A percentile compares a stretch with the other conserved stretches of the same genome.
Evolutionary conservation across 2,329 filamentous ascomycete genomes (phyloP).

Genomic region (Penicillium janthinellum): DNA sequence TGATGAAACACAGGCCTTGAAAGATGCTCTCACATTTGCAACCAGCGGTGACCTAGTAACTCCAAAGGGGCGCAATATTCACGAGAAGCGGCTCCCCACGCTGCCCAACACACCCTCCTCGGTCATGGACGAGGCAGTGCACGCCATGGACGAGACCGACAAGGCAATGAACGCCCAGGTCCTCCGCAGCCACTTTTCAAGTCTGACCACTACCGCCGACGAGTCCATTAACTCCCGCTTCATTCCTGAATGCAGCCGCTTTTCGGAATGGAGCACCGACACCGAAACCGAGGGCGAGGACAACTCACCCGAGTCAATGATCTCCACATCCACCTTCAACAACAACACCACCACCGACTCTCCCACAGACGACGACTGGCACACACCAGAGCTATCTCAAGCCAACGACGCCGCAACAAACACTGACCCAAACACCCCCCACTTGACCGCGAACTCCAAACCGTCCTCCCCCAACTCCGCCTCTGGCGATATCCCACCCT

Average conservation of each 20-base stretch:
- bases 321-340: constrained; percentile 38
- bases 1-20: constrained; percentile 19
- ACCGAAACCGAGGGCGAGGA: constrained; percentile 31
- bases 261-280: constrained; percentile 46
- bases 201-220: constrained; percentile 34
- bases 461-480: constrained; percentile 33
- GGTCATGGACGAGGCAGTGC: constrained; percentile 45
- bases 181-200: constrained; percentile 47
- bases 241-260: constrained; percentile 36
- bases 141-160: constrained; percentile 38
- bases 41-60: constrained; percentile 27
- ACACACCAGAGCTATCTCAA: constrained; percentile 27
- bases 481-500: constrained; percentile 28
- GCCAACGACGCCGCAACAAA: constrained; percentile 24
- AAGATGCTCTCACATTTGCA: constrained; percentile 12
- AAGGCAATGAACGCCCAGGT: constrained; percentile 36
- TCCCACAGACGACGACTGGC: constrained; percentile 25
- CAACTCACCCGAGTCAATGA: constrained; percentile 40
- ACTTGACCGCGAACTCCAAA: constrained; percentile 36
- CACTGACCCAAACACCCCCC: constrained; percentile 42
- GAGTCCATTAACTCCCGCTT: constrained; percentile 36
- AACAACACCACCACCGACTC: constrained; percentile 21
- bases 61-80: constrained; percentile 31
- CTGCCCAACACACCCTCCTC: constrained; percentile 51
- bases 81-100: constrained; percentile 47